These are phyloP conservation scores for Viridothelium virens DNA, from an alignment of 495 filamentous ascomycete species.

Conservation along the genomic window DNA sequence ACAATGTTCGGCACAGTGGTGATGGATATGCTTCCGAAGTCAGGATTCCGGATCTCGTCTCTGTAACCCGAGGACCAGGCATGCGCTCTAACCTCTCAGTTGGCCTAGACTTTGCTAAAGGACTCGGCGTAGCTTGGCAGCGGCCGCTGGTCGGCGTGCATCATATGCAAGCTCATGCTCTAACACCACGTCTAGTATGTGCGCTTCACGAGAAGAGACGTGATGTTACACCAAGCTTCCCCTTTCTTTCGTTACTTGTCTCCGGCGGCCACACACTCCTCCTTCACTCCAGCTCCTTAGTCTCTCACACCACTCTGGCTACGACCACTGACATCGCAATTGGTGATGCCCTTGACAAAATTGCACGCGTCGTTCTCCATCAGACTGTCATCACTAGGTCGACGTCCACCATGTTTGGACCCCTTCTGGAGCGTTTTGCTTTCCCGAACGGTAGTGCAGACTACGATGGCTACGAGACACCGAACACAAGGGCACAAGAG, in stretches of 20 bases:
- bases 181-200: slow-evolving; percentile 74
- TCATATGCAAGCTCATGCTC: slow-evolving; percentile 94
- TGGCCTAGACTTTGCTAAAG: slow-evolving; percentile 81
- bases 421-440: slow-evolving; percentile 72
- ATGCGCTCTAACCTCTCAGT: slow-evolving; percentile 67
- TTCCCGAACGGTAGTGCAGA: slow-evolving; percentile 49
- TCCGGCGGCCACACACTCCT: slow-evolving; percentile 90
- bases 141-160: slow-evolving; percentile 77
- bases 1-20: neutral
- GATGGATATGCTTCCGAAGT: neutral
- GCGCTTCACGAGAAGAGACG: slow-evolving; percentile 33
- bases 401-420: slow-evolving; percentile 34
- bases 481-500: slow-evolving; percentile 47
- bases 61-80: slow-evolving; percentile 82
- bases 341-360: slow-evolving; percentile 80
- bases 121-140: slow-evolving; percentile 72
- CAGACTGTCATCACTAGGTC: slow-evolving; percentile 26
- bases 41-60: slow-evolving; percentile 65
- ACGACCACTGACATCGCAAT: slow-evolving; percentile 66
- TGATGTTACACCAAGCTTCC: slow-evolving; percentile 46
- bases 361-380: slow-evolving; percentile 67
- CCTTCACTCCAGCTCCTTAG: slow-evolving; percentile 57
- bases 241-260: slow-evolving; percentile 82
- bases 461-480: slow-evolving; percentile 46
- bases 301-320: slow-evolving; percentile 63